A percentile compares a stretch with the other conserved stretches of the same genome.
These are phyloP conservation scores for Thelonectria discophora DNA, from an alignment of 2,329 filamentous ascomycete genomes.

Conservation along the genomic window DNA sequence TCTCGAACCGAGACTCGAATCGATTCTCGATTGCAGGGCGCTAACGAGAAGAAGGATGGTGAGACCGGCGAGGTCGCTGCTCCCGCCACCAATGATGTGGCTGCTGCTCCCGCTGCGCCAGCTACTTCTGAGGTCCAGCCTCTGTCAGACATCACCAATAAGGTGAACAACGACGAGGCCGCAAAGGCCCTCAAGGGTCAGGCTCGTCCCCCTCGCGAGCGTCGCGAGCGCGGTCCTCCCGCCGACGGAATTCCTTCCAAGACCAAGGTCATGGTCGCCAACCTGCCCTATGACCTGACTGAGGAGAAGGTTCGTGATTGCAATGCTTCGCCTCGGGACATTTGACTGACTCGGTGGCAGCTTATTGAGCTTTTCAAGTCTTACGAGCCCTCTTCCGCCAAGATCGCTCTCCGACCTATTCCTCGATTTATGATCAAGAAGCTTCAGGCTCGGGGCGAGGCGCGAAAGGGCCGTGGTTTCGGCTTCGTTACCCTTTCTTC, in stretches of 20 bases:
- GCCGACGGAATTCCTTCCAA: slow-evolving; percentile 98
- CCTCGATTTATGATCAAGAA: slow-evolving; percentile 99
- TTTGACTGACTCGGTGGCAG: slow-evolving; percentile 57
- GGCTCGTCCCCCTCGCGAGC: slow-evolving; percentile 66
- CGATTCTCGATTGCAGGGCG: slow-evolving; percentile 40
- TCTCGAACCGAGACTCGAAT: background rate
- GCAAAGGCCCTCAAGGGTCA: slow-evolving; percentile 67
- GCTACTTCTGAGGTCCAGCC: slow-evolving; percentile 64
- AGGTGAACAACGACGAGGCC: slow-evolving; percentile 64
- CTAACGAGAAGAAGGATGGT: slow-evolving; percentile 59
- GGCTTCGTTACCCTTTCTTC: slow-evolving; percentile 96
- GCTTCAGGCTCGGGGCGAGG: slow-evolving; percentile 96
- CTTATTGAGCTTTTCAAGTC: slow-evolving; percentile 96
- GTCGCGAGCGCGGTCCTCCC: slow-evolving; percentile 88
- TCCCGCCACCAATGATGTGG: slow-evolving; percentile 56
- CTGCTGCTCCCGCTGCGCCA: slow-evolving; percentile 54
- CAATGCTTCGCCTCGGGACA: background rate
- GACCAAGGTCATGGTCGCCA: slow-evolving; percentile 99
- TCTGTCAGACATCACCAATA: slow-evolving; percentile 69
- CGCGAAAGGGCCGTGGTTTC: slow-evolving; percentile 98
- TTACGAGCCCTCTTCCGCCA: slow-evolving; percentile 92
- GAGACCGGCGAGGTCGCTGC: slow-evolving; percentile 48
- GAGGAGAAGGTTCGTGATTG: slow-evolving; percentile 83
- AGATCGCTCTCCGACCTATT: slow-evolving; percentile 98
- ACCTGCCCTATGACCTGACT: slow-evolving; percentile 96